Evolutionary conservation across 2,329 filamentous ascomycete genomes (phyloP).

Genomic region (Cercospora beticola): DNA sequence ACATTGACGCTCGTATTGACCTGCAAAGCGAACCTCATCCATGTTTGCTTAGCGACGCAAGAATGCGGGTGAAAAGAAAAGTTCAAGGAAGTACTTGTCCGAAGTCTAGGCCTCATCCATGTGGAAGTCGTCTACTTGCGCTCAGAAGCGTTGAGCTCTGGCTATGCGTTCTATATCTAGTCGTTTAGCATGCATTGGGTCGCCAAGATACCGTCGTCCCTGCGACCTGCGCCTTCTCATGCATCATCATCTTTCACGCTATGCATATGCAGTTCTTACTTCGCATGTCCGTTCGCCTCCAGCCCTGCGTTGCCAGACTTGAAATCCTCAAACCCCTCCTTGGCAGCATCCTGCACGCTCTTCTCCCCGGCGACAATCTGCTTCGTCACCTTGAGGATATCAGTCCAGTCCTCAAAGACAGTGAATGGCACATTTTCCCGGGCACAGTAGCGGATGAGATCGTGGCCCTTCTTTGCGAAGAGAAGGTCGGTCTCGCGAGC

Average conservation of each 20-base stretch:
- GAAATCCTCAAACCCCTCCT: constrained; percentile 50
- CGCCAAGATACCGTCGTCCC: not conserved
- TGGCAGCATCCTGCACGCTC: constrained; percentile 68
- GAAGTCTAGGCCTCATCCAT: not conserved
- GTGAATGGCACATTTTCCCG: constrained; percentile 83
- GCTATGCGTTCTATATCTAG: not conserved
- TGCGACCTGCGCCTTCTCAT: not conserved
- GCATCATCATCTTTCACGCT: not conserved
- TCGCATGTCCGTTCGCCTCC: constrained; percentile 8
- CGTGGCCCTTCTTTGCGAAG: constrained; percentile 88
- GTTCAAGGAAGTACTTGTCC: not conserved
- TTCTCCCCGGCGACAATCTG: constrained; percentile 72
- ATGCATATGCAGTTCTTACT: not conserved
- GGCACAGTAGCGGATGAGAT: constrained; percentile 85
- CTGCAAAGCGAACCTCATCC: too few species aligned
- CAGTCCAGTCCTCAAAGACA: constrained; percentile 79
- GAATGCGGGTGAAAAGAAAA: not conserved
- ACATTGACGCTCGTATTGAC: too few species aligned
- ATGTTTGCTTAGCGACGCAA: not conserved
- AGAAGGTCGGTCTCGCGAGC: constrained; percentile 89
- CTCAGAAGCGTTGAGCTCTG: not conserved
- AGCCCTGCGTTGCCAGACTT: constrained; percentile 47
- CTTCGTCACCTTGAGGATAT: constrained; percentile 73
- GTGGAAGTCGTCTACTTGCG: not conserved
- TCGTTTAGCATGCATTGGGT: not conserved